Evolutionary conservation across 352 stramenopile genomes (phyloP).

Genomic region (Phytophthora foliorum): DNA sequence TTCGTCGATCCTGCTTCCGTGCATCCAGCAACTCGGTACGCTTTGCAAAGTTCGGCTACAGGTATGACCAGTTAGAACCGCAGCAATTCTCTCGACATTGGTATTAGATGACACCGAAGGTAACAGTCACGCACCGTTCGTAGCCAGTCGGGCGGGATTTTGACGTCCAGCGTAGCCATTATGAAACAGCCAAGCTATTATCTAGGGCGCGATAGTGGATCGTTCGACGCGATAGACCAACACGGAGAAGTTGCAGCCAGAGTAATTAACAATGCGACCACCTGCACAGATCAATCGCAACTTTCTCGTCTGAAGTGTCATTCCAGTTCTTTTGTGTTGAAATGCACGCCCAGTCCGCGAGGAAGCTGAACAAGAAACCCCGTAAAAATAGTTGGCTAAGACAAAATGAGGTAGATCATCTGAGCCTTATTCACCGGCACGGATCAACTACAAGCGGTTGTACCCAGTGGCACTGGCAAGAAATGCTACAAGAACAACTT

Average conservation of each 20-base stretch:
- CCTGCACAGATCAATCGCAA: background rate
- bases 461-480: no score
- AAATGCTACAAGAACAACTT: background rate
- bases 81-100: background rate
- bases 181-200: background rate
- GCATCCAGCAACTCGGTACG: constrained; percentile 60
- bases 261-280: constrained; percentile 17
- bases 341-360: constrained; percentile 20
- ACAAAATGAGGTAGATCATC: background rate
- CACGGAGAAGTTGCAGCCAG: background rate
- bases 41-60: constrained; percentile 53
- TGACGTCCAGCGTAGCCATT: constrained; percentile 46
- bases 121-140: constrained; percentile 34
- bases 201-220: background rate
- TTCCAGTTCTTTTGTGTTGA: background rate
- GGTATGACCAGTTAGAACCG: background rate
- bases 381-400: constrained; percentile 25
- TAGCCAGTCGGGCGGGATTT: constrained; percentile 70
- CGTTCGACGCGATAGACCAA: background rate
- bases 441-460: background rate
- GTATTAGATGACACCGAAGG: background rate
- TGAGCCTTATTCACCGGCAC: constrained; percentile 7
- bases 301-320: constrained; percentile 1
- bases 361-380: constrained; percentile 17
- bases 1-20: constrained; percentile 49